Percentiles rank a stretch among this genome's conserved stretches.
Conservation (phyloP, 148 eudicot species). For the Suaeda aralocaspica region DNA sequence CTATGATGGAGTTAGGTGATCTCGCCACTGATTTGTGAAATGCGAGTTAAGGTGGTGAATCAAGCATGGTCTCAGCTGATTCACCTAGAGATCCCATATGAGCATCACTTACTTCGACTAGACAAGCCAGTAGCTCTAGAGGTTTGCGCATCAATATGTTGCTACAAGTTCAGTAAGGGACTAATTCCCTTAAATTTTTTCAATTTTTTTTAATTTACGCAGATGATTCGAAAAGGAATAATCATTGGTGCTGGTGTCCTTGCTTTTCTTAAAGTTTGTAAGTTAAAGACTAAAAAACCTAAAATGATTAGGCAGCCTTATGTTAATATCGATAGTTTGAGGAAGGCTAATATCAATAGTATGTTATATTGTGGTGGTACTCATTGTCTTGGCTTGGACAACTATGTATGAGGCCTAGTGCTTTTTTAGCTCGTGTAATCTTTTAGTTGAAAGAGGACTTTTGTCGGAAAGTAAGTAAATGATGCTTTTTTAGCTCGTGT, state of each 20-base stretch:
- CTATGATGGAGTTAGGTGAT: no score
- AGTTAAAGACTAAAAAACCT: neutral
- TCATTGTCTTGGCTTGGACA: neutral
- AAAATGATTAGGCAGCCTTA: neutral
- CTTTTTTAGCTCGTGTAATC: neutral
- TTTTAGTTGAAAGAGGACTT: neutral
- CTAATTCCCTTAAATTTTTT: neutral
- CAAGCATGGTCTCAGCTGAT: no score
- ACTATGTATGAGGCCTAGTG: neutral
- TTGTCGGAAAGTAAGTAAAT: neutral
- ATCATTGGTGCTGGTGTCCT: neutral
- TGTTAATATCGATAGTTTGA: neutral
- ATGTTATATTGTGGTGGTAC: neutral
- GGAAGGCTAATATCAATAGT: neutral
- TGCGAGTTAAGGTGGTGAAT: no score
- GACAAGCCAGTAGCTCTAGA: no score
- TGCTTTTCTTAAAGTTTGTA: neutral
- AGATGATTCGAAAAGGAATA: neutral
- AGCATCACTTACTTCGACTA: no score
- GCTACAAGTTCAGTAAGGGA: no score
- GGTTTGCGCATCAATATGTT: no score
- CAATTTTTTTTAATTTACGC: neutral
- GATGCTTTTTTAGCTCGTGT: neutral
- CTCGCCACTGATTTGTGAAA: no score
- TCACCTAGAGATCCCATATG: no score